These are phyloP conservation scores for Fusarium keratoplasticum DNA, from an alignment of 2,329 filamentous ascomycete genomes.

Conservation along the genomic window DNA sequence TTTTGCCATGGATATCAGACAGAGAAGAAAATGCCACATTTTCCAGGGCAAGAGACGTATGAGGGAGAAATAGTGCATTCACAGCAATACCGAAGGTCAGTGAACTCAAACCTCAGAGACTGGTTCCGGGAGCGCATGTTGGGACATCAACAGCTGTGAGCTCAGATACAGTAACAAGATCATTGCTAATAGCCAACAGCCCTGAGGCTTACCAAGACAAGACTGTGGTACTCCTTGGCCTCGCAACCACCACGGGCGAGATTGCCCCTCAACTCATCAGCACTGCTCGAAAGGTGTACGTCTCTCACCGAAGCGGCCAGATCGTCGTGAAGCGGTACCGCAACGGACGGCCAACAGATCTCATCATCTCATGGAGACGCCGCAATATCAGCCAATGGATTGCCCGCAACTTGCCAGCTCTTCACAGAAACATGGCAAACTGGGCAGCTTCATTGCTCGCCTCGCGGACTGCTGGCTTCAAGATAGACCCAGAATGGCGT, in stretches of 20 bases:
- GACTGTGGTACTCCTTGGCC: constrained; percentile 15
- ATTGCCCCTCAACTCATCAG: constrained; percentile 3
- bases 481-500: constrained; percentile 15
- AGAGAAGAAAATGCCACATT: constrained; percentile 6
- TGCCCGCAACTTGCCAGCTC: background rate
- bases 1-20: constrained; percentile 31
- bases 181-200: background rate
- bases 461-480: background rate
- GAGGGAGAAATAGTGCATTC: constrained; percentile 18
- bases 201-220: background rate
- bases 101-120: rapidly evolving
- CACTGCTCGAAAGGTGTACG: constrained; percentile 15
- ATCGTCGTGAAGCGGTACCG: constrained; percentile 10
- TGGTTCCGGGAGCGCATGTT: background rate
- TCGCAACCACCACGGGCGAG: constrained; percentile 17
- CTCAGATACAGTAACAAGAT: rapidly evolving
- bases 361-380: constrained; percentile 18
- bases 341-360: constrained; percentile 12
- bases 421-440: constrained; percentile 3
- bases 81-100: constrained; percentile 23
- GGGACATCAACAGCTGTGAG: background rate
- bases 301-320: constrained; percentile 23
- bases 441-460: constrained; percentile 3
- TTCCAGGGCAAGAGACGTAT: constrained; percentile 4
- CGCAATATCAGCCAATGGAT: constrained; percentile 23